Percentiles rank a stretch among this genome's conserved stretches.
These are phyloP conservation scores for Ampelocalamus luodianensis DNA, from an alignment of 176 grass and related monocot species.

Conservation along the genomic window DNA sequence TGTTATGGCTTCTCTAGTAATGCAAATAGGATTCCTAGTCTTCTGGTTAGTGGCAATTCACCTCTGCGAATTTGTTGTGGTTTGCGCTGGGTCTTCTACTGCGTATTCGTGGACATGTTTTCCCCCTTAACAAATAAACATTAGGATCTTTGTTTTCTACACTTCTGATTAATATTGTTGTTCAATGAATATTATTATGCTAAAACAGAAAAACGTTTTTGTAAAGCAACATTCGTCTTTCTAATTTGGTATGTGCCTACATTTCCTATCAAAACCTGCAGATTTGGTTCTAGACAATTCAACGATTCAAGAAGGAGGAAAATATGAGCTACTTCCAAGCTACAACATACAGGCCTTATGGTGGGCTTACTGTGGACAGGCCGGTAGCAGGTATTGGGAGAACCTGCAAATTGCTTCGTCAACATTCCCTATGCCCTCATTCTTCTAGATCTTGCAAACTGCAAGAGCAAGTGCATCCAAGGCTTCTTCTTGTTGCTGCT, in stretches of 20 bases:
- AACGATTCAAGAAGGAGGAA: constrained; percentile 21
- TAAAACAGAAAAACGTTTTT: too few relatives aligned
- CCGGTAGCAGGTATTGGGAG: constrained; percentile 43
- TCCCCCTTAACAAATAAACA: too few relatives aligned
- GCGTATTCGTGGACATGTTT: too few relatives aligned
- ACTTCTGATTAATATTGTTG: too few relatives aligned
- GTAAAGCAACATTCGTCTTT: not conserved
- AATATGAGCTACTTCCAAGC: constrained; percentile 70
- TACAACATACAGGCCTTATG: constrained; percentile 51
- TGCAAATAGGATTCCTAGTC: too few relatives aligned
- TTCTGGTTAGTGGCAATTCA: too few relatives aligned
- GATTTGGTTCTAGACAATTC: constrained; percentile 25
- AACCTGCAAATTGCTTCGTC: constrained; percentile 24
- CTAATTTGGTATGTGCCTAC: constrained; percentile 12
- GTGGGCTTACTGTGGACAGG: constrained; percentile 33
- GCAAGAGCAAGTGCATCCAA: constrained; percentile 42
- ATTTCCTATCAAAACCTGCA: constrained; percentile 20
- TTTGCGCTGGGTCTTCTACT: too few relatives aligned
- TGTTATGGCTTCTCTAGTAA: too few relatives aligned
- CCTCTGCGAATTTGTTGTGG: too few relatives aligned
- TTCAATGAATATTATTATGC: too few relatives aligned
- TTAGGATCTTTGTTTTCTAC: too few relatives aligned
- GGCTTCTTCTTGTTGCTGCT: constrained; percentile 42
- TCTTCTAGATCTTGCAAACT: constrained; percentile 34
- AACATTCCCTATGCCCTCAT: constrained; percentile 15